Base-by-base conservation (phyloP, 306 rosid genomes). In the Dryas alaskensis region DNA sequence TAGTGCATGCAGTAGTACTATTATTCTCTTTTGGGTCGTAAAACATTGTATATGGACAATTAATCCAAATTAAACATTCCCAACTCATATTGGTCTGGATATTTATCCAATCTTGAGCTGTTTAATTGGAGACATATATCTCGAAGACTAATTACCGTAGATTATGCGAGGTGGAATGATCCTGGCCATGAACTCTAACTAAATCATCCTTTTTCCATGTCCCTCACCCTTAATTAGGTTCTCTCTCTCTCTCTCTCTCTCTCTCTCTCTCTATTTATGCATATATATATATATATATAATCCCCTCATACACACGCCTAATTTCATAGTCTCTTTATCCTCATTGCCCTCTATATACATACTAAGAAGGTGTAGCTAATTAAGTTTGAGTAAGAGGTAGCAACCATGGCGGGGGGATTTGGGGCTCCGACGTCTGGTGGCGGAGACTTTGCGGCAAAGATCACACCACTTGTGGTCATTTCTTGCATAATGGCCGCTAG, bases 401-500 rank as follows among this genome's bases (percentile, higher is more conserved):
- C 53, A 37, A 25, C 37, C 43, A 70, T 57, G 75, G 89, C 85
- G 0, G 89, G 82, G 47, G 81, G 74, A 10, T 60, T 84, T 43
- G 52, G 75, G 5, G 70, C n/a, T 14, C 2, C 74, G 3, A 0
- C 79, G 7, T 54, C 52, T 2, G 40, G 77, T 10, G 75, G 69
- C 1, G 43, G 39, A 17, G 51, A 80, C 0, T 87, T 83, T 47
- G 88, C 87, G 31, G 84, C 88, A 0, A 84, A 22, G 70, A 89
- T 85, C 61, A 89, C 87, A 0, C 16, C 58, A 0, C 27, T 84
- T 4, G 89, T 84, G 55, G 62, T 87, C 6, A 19, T 83, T 0
- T 85, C 91, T 3, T 84, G 88, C 72, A 50, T 89, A 12, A 72
- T 86, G 88, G 89, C 89, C 0, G 87, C 89, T 7, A 71, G 78